Evolutionary conservation across 352 stramenopile species (phyloP).

Genomic region (Pythium rishiriense): DNA sequence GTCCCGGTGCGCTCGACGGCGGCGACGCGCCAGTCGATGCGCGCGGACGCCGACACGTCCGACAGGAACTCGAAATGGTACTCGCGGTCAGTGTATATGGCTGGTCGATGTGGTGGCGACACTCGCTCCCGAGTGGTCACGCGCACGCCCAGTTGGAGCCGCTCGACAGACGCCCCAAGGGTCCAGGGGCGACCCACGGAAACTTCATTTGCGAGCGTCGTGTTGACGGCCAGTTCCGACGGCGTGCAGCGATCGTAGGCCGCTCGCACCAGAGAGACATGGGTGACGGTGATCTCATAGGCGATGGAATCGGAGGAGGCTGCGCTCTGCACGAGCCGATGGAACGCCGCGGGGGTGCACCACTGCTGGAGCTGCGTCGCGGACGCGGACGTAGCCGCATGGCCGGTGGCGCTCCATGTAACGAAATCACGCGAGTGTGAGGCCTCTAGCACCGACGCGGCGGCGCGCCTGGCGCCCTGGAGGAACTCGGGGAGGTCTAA

Average conservation of each 20-base stretch:
- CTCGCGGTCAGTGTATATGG: neutral
- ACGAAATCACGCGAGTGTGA: neutral
- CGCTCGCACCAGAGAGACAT: neutral
- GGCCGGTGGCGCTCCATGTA: neutral
- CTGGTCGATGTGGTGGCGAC: neutral
- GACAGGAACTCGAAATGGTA: conserved; percentile 4
- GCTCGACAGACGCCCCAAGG: neutral
- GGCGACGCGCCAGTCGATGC: conserved; percentile 3
- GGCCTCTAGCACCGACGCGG: neutral
- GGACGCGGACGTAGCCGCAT: neutral
- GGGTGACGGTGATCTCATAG: neutral
- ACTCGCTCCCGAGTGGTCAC: neutral
- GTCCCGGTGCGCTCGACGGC: neutral
- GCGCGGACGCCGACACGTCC: neutral
- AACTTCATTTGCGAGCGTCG: neutral
- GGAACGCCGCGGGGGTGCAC: neutral
- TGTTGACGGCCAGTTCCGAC: neutral
- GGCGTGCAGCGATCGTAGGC: conserved; percentile 2
- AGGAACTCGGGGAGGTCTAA: neutral
- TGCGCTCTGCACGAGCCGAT: neutral
- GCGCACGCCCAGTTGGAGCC: neutral
- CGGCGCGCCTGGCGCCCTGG: neutral
- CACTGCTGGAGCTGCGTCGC: conserved; percentile 6
- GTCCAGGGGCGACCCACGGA: neutral
- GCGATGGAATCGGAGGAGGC: too few species aligned